These are phyloP conservation scores for Trametes cingulata DNA, from an alignment of 768 basidiomycete species.

Conservation along the genomic window DNA sequence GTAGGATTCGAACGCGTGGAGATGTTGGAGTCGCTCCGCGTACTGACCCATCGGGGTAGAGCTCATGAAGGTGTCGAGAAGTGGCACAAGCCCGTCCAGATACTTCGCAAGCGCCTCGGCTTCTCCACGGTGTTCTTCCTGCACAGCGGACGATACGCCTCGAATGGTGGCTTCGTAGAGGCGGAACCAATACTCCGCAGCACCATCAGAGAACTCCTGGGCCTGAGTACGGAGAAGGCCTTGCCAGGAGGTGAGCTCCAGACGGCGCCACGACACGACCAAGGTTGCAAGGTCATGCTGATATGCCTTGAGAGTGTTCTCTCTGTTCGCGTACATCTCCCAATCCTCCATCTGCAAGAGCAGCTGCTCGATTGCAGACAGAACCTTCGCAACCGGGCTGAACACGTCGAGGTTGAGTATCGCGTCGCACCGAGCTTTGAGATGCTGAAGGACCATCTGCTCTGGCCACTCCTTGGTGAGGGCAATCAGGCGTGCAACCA, in stretches of 20 bases:
- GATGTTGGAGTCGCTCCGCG: slow-evolving; percentile 59
- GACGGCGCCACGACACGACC: slow-evolving; percentile 86
- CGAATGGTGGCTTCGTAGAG: slow-evolving; percentile 78
- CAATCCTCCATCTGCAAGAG: slow-evolving; percentile 90
- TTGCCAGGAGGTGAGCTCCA: slow-evolving; percentile 90
- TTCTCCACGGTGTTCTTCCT: slow-evolving; percentile 36
- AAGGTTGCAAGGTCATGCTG: slow-evolving; percentile 66
- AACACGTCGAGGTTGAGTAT: slow-evolving; percentile 61
- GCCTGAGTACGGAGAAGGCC: slow-evolving; percentile 73
- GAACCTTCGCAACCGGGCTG: slow-evolving; percentile 78
- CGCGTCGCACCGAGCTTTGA: slow-evolving; percentile 67
- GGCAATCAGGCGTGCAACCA: slow-evolving; percentile 52
- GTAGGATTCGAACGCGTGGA: slow-evolving; percentile 67
- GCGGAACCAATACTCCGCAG: slow-evolving; percentile 87
- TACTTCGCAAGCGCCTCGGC: slow-evolving; percentile 47
- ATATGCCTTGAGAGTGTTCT: slow-evolving; percentile 72
- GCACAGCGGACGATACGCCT: slow-evolving; percentile 53
- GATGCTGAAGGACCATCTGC: slow-evolving; percentile 93
- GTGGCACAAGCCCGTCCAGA: slow-evolving; percentile 65
- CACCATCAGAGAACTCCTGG: slow-evolving; percentile 41
- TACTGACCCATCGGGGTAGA: slow-evolving; percentile 86
- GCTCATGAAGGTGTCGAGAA: slow-evolving; percentile 79
- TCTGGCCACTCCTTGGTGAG: slow-evolving; percentile 90
- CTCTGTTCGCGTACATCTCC: slow-evolving; percentile 94
- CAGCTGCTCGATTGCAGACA: slow-evolving; percentile 83